Evolutionary conservation across 345 rosid genomes (phyloP), one percentile per base, ranked within the genome.

Genomic region (Mangifera indica): DNA sequence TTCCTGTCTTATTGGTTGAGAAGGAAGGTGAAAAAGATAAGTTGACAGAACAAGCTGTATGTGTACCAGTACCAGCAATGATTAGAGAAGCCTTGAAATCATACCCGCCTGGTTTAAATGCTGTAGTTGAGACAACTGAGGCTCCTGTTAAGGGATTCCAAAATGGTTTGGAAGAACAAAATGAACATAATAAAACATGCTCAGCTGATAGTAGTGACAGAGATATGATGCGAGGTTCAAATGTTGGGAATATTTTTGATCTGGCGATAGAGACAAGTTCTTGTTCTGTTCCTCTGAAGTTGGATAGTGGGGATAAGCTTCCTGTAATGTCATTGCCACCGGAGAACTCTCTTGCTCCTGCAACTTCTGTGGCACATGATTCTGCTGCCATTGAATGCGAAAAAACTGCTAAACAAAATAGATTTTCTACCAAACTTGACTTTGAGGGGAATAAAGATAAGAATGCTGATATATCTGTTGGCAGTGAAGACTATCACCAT

Each of bases 171-270:
- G 70, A 72, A 55, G 71, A 66, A 29, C 74, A 65, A 69, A 26
- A 21, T 55, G 67, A 58, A 12, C 46, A 0, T 4, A 55, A 61
- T 76, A 57, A 21, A 72, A 67, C 54, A 59, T 20, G 77, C 48
- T 18, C 67, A 59, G 73, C 65, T 1, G 70, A 55, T 25, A 63
- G 58, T 57, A 70, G 66, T 32, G 77, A 74, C 66, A 79, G 75
- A 53, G 79, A 72, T 11, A 51, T 78, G 67, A 68, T 69, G 75
- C 81, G 63, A 76, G 82, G 79, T 77, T 80, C 81, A 52, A 76
- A 63, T 73, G 66, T 22, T 11, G 69, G 67, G 67, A 73, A 60
- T 72, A 58, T 75, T 67, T 73, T 79, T 46, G 69, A 48, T 24
- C 73, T 67, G n/a, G 80, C 77, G 73, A 78, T 77, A 67, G 77